These are phyloP conservation scores for Globisporangium irregulare DNA, from an alignment of 352 stramenopile species.

Conservation along the genomic window DNA sequence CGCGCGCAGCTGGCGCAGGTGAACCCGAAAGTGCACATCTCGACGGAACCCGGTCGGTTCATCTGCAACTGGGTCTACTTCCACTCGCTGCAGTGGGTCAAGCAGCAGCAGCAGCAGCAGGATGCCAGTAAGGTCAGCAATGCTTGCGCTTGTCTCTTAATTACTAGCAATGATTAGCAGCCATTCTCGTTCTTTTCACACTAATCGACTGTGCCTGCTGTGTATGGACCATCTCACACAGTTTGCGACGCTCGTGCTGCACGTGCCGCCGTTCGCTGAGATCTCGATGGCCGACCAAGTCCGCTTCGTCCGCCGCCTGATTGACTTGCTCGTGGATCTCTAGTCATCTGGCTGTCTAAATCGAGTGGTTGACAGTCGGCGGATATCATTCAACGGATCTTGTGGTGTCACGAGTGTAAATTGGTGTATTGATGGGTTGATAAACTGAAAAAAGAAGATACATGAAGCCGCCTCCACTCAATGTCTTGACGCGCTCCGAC, in stretches of 20 bases:
- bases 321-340: neutral
- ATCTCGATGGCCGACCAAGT: slow-evolving; percentile 2
- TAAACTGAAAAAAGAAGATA: neutral
- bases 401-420: neutral
- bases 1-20: neutral
- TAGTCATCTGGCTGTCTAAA: neutral
- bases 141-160: neutral
- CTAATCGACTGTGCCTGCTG: neutral
- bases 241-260: slow-evolving; percentile 3
- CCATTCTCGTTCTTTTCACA: too few relatives aligned
- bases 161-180: too few relatives aligned
- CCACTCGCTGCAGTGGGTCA: slow-evolving; percentile 5
- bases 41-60: neutral
- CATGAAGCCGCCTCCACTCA: neutral
- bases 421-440: neutral
- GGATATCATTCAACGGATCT: neutral
- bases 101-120: neutral
- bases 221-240: neutral
- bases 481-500: neutral
- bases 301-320: slow-evolving; percentile 2
- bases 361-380: too few relatives aligned
- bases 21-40: neutral
- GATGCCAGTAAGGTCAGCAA: neutral
- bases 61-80: slow-evolving; percentile 9
- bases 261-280: neutral